Conservation (phyloP, 2,329 filamentous ascomycete species). For the Hymenoscyphus fraxineus region DNA sequence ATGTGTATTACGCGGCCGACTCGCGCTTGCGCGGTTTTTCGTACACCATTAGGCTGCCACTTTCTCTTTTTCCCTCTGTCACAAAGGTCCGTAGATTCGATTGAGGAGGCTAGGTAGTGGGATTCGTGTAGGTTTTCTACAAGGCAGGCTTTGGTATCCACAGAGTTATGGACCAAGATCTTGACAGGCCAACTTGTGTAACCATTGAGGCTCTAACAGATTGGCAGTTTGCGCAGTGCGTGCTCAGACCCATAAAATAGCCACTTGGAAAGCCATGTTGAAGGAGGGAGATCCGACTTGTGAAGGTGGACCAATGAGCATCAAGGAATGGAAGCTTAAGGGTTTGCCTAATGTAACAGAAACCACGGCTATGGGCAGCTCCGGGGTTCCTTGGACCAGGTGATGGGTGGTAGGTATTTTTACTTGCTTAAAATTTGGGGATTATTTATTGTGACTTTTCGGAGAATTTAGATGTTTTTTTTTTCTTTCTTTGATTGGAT, state of each 20-base stretch:
- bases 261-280: background rate
- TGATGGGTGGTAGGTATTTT: too few relatives aligned
- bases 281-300: background rate
- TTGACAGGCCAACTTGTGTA: background rate
- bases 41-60: conserved; percentile 1
- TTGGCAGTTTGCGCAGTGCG: background rate
- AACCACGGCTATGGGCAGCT: conserved; percentile 3
- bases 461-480: background rate
- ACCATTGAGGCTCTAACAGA: background rate
- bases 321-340: background rate
- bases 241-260: background rate
- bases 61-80: background rate
- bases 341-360: background rate
- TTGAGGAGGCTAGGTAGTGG: background rate
- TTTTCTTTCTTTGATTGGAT: background rate
- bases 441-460: background rate
- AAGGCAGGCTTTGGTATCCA: background rate
- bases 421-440: too few relatives aligned
- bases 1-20: background rate
- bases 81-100: background rate
- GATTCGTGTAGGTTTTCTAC: background rate
- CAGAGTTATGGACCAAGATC: background rate
- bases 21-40: background rate
- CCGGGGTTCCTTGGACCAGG: background rate
- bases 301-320: background rate